Evolutionary conservation across 2,329 filamentous ascomycete species (phyloP).

Genomic region (Zarea fungicola): DNA sequence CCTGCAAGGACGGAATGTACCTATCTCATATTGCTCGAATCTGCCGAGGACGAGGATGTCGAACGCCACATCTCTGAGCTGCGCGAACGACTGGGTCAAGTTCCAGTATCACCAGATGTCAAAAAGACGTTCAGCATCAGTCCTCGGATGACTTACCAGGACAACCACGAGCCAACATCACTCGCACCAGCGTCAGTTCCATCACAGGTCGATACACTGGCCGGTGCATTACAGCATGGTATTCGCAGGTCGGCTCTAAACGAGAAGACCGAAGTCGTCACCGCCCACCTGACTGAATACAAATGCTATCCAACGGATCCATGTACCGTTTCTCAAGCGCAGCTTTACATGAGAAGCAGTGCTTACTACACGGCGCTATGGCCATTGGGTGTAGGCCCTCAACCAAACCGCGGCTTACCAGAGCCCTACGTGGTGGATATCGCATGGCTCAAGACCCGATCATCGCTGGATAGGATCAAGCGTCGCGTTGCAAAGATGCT

Average conservation of each 20-base stretch:
- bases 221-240: neutral
- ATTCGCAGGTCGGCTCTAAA: neutral
- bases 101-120: neutral
- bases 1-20: neutral
- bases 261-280: too few relatives aligned
- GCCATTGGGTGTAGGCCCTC: too few relatives aligned
- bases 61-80: neutral
- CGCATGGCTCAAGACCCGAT: neutral
- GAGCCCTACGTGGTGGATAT: neutral
- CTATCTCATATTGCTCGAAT: neutral
- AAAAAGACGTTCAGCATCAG: neutral
- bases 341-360: too few relatives aligned
- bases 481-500: neutral
- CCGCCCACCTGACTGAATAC: too few relatives aligned
- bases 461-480: neutral
- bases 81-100: neutral
- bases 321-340: too few relatives aligned
- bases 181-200: neutral
- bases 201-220: neutral
- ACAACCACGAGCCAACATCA: neutral
- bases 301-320: too few relatives aligned
- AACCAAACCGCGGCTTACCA: neutral
- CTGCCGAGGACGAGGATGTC: neutral
- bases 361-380: too few relatives aligned
- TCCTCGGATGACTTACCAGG: neutral